Base-by-base conservation (phyloP, 2,329 filamentous ascomycete species). In the Ceratocystis colombiana region DNA sequence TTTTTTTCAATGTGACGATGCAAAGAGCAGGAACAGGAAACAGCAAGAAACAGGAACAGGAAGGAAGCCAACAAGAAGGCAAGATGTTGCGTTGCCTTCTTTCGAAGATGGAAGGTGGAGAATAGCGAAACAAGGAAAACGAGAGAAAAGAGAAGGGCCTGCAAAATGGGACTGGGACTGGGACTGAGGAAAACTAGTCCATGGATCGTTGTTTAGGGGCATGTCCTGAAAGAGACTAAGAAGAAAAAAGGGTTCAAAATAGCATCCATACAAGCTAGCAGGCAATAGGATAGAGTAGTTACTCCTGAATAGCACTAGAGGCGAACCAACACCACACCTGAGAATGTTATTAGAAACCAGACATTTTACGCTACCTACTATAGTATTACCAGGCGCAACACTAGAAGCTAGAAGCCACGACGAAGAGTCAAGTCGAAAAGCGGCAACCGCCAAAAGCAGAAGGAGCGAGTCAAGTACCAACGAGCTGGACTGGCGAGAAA, bases 51-150 rank as follows among this genome's bases (percentile, higher is more conserved):
- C 44, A 25, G 4, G 33, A 12, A 37, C 33, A 61, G 8, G 37
- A 22, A 50, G 25, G 48, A 25, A 53, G 7, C 22, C 22, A 53
- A 53, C 22, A 53, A 25, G 10, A 53, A 53, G 48, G 48, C 20
- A 53, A 53, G 48, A 53, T 10, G 48, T 53, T 53, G 48, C 48
- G 48, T 53, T 53, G 22, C 22, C 20, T 28, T 41, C 37, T 41
- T 41, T 53, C 22, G 2, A 59, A 59, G 28, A 59, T 37, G 55
- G 55, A 59, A 59, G 55, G 55, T 59, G 55, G 55, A 25, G 30
- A 37, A 37, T 28, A 37, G 5, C 15, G 55, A 59, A 59, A 37
- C 15, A 33, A 59, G 55, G 28, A 17, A 20, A n/a, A n/a, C 7
- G 22, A 12, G 48, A 53, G 48, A 25, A 53, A 25, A 30, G 17